Base-by-base conservation (phyloP, 768 basidiomycete species). In the Termitomyces eurrhizus region DNA sequence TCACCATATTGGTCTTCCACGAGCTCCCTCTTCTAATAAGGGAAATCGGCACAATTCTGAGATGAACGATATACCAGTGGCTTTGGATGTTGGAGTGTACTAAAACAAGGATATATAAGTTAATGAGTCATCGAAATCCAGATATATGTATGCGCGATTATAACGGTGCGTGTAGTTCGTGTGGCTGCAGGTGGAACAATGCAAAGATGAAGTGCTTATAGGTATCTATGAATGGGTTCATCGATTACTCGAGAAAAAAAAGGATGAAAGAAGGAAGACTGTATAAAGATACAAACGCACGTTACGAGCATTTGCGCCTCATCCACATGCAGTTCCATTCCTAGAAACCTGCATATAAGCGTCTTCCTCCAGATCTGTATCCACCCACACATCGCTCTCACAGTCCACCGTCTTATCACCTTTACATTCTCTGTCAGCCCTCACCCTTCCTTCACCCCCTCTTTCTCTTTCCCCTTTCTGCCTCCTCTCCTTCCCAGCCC, bases 311-410 rank as follows among this genome's bases (percentile, higher is more conserved):
- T 56, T 56, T 35, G 44, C 55, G 14, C n/a, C 16, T 56, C 55
- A 56, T 16, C 45, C 41, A n/a, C 26, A 44, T 52, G 36, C 36
- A 37, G 13, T 56, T 7, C 41, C 55, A 36, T 56, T 56, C 14
- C 24, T 14, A 52, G 49, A 21, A 32, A 41, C 41, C n/a, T 58
- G 49, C n/a, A 50, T 33, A 21, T 35, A 41, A 12, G 41, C 26
- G 32, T 59, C 56, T 32, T 55, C 62, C 26, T 66, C 63, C 36
- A 62, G 6, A 44, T 64, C 63, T 1, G 63, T 64, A 56, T 67
- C 66, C 44, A 67, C 66, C 66, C 66, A 67, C 4, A 24, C 39
- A 55, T 66, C 66, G 6, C 57, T 58, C 14, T 66, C 65, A 49
- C 35, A 53, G 52, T 56, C 58, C 7, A 55, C 26, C 14, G 33